Percentiles rank a stretch among this genome's conserved stretches.
Evolutionary conservation across 1,284 basidiomycete species (phyloP).

Genomic region (Ustilago crameri): DNA sequence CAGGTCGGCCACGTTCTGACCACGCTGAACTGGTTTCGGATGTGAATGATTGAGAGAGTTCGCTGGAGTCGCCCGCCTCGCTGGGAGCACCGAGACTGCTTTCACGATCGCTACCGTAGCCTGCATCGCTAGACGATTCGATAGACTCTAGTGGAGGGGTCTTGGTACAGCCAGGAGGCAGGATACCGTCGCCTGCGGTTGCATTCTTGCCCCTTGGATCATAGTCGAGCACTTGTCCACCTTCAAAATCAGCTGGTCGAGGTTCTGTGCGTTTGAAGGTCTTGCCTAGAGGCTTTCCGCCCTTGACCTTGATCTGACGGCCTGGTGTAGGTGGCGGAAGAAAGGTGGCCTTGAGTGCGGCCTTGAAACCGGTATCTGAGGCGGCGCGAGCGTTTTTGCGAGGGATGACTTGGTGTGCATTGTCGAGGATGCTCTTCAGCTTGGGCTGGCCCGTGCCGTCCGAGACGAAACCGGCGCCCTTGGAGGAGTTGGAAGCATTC

Average conservation of each 20-base stretch:
- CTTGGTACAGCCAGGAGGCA: constrained; percentile 21
- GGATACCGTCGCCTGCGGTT: constrained; percentile 49
- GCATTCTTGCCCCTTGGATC: constrained; percentile 57
- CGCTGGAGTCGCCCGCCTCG: constrained; percentile 22
- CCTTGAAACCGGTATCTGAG: constrained; percentile 33
- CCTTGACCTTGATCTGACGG: constrained; percentile 45
- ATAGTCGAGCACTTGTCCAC: constrained; percentile 51
- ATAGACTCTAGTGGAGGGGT: constrained; percentile 4
- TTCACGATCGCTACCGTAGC: constrained; percentile 38
- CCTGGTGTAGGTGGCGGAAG: constrained; percentile 51
- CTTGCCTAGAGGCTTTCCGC: constrained; percentile 54
- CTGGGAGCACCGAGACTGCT: constrained; percentile 32
- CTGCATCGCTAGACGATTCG: constrained; percentile 38
- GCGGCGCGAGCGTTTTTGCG: constrained; percentile 22
- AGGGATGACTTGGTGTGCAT: constrained; percentile 48
- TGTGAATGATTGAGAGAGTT: constrained; percentile 18
- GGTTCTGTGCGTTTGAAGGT: constrained; percentile 49
- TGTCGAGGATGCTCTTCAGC: constrained; percentile 52
- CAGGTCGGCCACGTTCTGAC: constrained; percentile 13
- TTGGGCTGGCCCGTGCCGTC: constrained; percentile 22
- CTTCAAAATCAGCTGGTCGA: constrained; percentile 36
- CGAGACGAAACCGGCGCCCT: constrained; percentile 4
- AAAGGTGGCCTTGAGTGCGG: constrained; percentile 57
- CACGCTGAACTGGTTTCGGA: constrained; percentile 30
- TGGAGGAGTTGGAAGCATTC: constrained; percentile 21